Conservation (phyloP, 495 filamentous ascomycete species). For the Melanomma pulvis-pyrius region DNA sequence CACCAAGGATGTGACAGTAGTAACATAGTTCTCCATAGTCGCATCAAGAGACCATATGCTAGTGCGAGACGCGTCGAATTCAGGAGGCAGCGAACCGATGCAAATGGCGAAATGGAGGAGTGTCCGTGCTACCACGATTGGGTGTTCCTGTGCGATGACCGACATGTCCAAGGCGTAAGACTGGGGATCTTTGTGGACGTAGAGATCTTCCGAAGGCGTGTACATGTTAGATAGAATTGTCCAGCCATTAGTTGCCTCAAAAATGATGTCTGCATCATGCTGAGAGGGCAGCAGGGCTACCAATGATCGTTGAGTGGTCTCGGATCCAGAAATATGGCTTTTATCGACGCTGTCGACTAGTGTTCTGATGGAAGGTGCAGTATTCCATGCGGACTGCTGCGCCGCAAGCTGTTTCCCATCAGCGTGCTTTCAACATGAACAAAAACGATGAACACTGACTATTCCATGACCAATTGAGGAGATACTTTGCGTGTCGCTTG, state of each 20-base stretch:
- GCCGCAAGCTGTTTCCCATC: conserved; percentile 11
- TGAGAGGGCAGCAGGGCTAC: conserved; percentile 31
- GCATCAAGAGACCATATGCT: conserved; percentile 30
- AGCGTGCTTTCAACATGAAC: background rate
- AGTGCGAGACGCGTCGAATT: conserved; percentile 13
- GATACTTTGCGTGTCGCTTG: conserved; percentile 25
- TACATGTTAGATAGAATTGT: conserved; percentile 22
- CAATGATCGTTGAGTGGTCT: conserved; percentile 17
- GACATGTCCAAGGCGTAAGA: conserved; percentile 30
- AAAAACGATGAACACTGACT: background rate
- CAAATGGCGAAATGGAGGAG: conserved; percentile 32
- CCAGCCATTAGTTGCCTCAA: conserved; percentile 31
- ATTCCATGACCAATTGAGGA: conserved; percentile 23
- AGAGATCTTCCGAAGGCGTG: conserved; percentile 22
- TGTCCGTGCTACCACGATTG: conserved; percentile 25
- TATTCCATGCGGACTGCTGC: conserved; percentile 13
- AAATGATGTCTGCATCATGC: conserved; percentile 28
- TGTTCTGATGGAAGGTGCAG: conserved; percentile 27
- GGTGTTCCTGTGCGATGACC: conserved; percentile 16
- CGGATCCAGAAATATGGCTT: background rate
- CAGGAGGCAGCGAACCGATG: conserved; percentile 25
- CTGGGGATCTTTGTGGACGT: conserved; percentile 25
- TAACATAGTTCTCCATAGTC: conserved; percentile 27
- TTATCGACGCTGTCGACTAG: conserved; percentile 16
- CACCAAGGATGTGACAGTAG: conserved; percentile 24